A percentile compares a stretch with the other conserved stretches of the same genome.
Conservation (phyloP, 1,284 basidiomycete species). For the Termitomyces sp. region DNA sequence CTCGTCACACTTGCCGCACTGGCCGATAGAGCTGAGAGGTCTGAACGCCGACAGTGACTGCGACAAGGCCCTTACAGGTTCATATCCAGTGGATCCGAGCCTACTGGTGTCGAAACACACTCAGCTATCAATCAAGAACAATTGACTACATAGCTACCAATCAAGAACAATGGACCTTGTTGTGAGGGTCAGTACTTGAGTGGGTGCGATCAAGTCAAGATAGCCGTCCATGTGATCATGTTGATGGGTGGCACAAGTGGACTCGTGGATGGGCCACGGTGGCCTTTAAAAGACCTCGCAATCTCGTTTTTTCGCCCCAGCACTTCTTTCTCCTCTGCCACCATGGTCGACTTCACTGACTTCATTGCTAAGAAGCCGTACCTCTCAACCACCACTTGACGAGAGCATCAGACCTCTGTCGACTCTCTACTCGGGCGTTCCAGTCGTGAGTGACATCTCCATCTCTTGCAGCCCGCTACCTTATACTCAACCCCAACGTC, state of each 20-base stretch:
- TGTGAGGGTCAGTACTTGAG: background rate
- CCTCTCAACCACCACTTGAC: background rate
- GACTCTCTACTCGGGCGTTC: background rate
- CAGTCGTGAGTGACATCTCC: background rate
- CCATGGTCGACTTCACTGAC: background rate
- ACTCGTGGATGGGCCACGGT: background rate
- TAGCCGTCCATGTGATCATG: background rate
- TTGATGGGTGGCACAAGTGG: background rate
- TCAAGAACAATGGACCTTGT: background rate
- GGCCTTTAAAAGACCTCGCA: background rate
- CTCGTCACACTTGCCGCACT: background rate
- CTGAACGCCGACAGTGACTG: background rate
- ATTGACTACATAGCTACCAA: background rate
- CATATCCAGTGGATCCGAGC: background rate
- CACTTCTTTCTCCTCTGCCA: background rate
- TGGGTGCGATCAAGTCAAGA: background rate
- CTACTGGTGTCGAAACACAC: background rate
- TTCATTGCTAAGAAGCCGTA: background rate
- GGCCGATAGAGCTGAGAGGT: background rate
- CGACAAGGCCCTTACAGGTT: background rate
- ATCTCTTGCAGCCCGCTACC: background rate
- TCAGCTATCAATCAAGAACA: too few species aligned
- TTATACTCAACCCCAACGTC: background rate
- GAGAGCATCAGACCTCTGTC: background rate
- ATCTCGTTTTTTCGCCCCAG: background rate